Percentiles rank a stretch among this genome's conserved stretches.
Evolutionary conservation across 805 yeast genomes (phyloP).

Genomic region (Pichia heedii): DNA sequence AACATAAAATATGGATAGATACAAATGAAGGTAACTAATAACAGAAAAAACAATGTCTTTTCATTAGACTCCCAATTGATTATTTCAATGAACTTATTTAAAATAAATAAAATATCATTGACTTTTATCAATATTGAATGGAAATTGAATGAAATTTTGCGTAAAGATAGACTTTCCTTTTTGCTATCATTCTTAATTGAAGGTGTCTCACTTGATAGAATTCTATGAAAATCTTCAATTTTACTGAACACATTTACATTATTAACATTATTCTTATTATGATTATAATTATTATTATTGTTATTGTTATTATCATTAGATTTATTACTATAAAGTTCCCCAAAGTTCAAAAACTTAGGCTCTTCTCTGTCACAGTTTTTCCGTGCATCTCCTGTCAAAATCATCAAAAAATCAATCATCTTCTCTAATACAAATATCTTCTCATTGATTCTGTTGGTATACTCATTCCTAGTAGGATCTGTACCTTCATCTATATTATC

Average conservation of each 20-base stretch:
- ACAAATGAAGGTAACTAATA: constrained; percentile 58
- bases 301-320: not conserved
- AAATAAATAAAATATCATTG: not conserved
- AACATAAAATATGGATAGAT: constrained; percentile 62
- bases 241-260: too few relatives aligned
- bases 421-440: too few relatives aligned
- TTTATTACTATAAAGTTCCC: constrained; percentile 4
- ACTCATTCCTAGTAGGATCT: too few relatives aligned
- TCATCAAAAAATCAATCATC: too few relatives aligned
- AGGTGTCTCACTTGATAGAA: too few relatives aligned
- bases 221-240: constrained; percentile 45
- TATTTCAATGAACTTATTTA: not conserved
- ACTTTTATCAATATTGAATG: not conserved
- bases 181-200: too few relatives aligned
- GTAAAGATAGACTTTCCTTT: not conserved
- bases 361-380: too few relatives aligned
- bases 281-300: constrained; percentile 7
- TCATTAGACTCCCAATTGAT: constrained; percentile 67
- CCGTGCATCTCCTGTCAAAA: too few relatives aligned
- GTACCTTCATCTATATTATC: too few relatives aligned
- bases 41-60: constrained; percentile 51
- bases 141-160: not conserved
- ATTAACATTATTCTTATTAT: too few relatives aligned
- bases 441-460: too few relatives aligned
- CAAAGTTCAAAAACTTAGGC: not conserved